Conservation (phyloP, 345 rosid genomes). For the Salix koriyanagi region DNA sequence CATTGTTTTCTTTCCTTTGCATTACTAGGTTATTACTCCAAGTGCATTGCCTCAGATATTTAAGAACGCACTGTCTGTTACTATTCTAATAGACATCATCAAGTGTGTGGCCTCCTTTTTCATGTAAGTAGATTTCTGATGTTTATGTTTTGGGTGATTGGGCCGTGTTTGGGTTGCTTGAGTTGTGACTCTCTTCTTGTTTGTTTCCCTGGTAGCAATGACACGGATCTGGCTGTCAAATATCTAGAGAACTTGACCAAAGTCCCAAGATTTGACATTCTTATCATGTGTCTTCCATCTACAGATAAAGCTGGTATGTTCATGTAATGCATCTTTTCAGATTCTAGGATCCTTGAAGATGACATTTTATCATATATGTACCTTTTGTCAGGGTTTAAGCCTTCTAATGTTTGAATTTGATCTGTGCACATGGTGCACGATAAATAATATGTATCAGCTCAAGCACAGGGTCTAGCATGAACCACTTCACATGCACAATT, state of each 20-base stretch:
- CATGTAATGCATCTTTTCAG: not conserved
- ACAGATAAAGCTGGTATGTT: slow-evolving; percentile 65
- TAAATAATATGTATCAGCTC: not conserved
- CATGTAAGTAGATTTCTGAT: slow-evolving; percentile 39
- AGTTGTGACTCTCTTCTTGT: not conserved
- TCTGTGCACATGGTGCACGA: not conserved
- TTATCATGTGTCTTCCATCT: slow-evolving; percentile 72
- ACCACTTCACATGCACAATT: not conserved
- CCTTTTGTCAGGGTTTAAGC: not conserved
- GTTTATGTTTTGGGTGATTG: not conserved
- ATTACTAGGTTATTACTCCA: slow-evolving; percentile 60
- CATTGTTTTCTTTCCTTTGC: slow-evolving; percentile 7
- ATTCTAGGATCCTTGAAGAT: not conserved
- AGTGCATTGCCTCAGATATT: slow-evolving; percentile 70
- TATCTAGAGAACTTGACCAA: slow-evolving; percentile 65
- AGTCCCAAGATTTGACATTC: slow-evolving; percentile 85
- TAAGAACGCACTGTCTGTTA: slow-evolving; percentile 68
- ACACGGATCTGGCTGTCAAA: slow-evolving; percentile 61
- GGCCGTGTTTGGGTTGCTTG: not conserved
- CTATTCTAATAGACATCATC: slow-evolving; percentile 63
- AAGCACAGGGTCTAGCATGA: not conserved
- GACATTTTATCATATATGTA: too few relatives aligned
- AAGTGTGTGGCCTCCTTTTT: slow-evolving; percentile 67
- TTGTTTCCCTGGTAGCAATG: slow-evolving; percentile 49
- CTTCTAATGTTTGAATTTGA: not conserved